These are phyloP conservation scores for Exophiala phaeomuriformis DNA, from an alignment of 2,329 filamentous ascomycete genomes.

Conservation along the genomic window DNA sequence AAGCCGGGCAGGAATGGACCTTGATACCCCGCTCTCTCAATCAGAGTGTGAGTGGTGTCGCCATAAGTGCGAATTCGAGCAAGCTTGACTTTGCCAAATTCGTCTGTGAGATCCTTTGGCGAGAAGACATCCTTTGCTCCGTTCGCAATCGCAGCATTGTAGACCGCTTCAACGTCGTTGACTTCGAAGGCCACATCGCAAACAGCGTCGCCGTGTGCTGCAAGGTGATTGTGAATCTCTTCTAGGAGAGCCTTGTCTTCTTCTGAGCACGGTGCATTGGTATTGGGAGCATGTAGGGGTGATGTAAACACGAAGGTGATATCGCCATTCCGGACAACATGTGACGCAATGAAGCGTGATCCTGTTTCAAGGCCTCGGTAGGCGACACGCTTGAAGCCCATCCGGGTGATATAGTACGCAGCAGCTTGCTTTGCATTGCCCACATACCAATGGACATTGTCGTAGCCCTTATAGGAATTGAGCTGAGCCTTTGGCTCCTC, in stretches of 20 bases:
- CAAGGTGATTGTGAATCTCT: slow-evolving; percentile 75
- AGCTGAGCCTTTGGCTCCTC: no score
- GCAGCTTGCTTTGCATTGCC: slow-evolving; percentile 95
- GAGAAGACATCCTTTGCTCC: slow-evolving; percentile 36
- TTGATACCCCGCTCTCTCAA: slow-evolving; percentile 62
- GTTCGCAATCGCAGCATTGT: slow-evolving; percentile 58
- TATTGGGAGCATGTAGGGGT: slow-evolving; percentile 61
- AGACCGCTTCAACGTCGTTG: slow-evolving; percentile 77
- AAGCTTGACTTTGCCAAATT: slow-evolving; percentile 59
- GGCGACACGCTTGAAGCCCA: slow-evolving; percentile 76
- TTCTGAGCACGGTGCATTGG: slow-evolving; percentile 39
- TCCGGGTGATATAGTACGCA: slow-evolving; percentile 76
- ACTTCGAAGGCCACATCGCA: slow-evolving; percentile 96
- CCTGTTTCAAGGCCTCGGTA: slow-evolving; percentile 86
- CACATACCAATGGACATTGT: slow-evolving; percentile 93
- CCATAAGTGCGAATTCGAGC: slow-evolving; percentile 88
- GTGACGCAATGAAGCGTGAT: slow-evolving; percentile 69
- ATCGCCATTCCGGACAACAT: slow-evolving; percentile 70
- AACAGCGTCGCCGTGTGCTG: slow-evolving; percentile 84
- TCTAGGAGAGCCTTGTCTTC: slow-evolving; percentile 59
- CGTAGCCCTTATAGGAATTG: slow-evolving; percentile 54
- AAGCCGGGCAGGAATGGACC: slow-evolving; percentile 82
- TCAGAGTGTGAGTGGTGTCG: slow-evolving; percentile 88
- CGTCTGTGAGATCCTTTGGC: slow-evolving; percentile 54
- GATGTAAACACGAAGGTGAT: slow-evolving; percentile 80